Evolutionary conservation across 2,329 filamentous ascomycete genomes (phyloP), one percentile per base, ranked within the genome.

Genomic region (Hypocreales sp.): DNA sequence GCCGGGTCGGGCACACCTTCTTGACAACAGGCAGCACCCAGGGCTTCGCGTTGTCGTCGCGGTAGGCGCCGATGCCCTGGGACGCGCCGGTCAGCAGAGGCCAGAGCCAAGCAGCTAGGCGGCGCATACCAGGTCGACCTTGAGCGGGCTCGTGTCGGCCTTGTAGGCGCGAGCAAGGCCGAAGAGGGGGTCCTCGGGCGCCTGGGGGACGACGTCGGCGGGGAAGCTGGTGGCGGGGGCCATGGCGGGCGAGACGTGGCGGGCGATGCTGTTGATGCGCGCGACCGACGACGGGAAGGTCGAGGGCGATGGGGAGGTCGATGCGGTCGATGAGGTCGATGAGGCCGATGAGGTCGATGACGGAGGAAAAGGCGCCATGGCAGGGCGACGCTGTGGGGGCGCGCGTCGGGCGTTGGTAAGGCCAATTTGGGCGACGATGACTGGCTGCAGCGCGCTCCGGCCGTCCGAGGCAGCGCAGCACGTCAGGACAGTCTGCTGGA

Each of bases 1-100:
- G n/a, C n/a, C n/a, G n/a, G n/a, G n/a, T n/a, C n/a, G n/a, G n/a
- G n/a, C n/a, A n/a, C 60, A 92, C 87, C 80, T 92, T 92, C 61
- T 83, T 92, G 35, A 95, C 87, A 3, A 95, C 87, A 13, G 90
- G 87, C 36, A 98, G 60, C 35, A 98, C 75, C 90, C 90, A 98
- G 4, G 90, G 90, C 63, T 95, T 95, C 35, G 84, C 87, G 49
- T 86, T 79, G 59, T 95, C 67, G 48, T 93, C 90, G 50, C 90
- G 71, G 59, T 98, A 98, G 32, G 90, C 90, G 42, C 90, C 90
- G 60, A 95, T 74, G 32, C 72, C 72, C 68, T 72, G 32, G 8
- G 5, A n/a, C 5, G 9, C 5, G 16, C 8, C 6, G n/a, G 25
- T 21, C 12, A 25, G 20, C 20, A n/a, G 21, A 18, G 28, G n/a